Evolutionary conservation across 805 yeast species (phyloP), one percentile per base, ranked within the genome.

Genomic region (Metschnikowia cubensis): DNA sequence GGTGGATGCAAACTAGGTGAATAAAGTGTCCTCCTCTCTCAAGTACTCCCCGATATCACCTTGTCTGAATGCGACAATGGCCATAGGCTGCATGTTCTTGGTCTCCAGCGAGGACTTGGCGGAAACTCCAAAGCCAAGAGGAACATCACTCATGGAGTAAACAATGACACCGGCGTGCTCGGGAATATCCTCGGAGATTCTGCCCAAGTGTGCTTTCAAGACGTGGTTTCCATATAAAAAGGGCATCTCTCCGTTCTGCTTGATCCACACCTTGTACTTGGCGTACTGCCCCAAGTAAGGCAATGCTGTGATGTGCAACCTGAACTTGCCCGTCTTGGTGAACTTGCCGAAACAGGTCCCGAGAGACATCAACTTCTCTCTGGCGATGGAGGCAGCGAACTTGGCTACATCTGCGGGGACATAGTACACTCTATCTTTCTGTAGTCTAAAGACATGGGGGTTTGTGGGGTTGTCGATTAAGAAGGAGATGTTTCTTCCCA

Each of bases 241-340:
- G 13, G 99, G 98, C 99, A 94, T 94, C 70, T 94, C 99, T 61
- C 99, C 99, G 65, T 94, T 94, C 46, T 83, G 84, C 69, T 94
- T 94, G 70, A 94, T 89, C 99, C 99, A 94, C 37, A 94, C 76
- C 71, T 92, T 94, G 73, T 85, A 90, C 67, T 87, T 88, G 45
- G 99, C 97, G 65, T 85, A 84, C 60, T 88, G 85, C 2, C 96
- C 85, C 50, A 94, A 72, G 54, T 88, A 80, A 42, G 87, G 84
- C 55, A 94, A 77, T 3, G 97, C 79, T n/a, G 99, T 94, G 54
- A 94, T 85, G 67, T 94, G 99, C 58, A 94, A 75, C 70, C 96
- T 82, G 75, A 94, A 94, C 70, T 94, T 94, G 31, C 97, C 97
- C 2, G 97, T 87, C 76, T 94, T 94, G 44, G 99, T 94, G 76